Base-by-base conservation (phyloP, 495 filamentous ascomycete species). In the Viridothelium virens region DNA sequence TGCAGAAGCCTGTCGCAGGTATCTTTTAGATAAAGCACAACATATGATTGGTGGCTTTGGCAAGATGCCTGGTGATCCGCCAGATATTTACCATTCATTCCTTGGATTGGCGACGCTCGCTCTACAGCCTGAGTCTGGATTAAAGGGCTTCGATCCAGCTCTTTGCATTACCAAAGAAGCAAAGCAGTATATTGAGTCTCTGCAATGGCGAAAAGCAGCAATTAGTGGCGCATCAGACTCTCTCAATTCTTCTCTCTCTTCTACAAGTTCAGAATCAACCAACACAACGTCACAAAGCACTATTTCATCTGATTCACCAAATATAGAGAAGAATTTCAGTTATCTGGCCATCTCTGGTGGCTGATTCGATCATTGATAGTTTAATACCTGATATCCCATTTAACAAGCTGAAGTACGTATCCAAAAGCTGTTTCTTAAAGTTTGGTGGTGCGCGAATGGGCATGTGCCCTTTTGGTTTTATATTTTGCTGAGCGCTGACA, bases 1-100 rank as follows among this genome's bases (percentile, higher is more conserved):
- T 62, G 75, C 77, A 9, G 75, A 74, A 31, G 80, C 85, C 9
- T 83, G 88, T 37, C 84, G 90, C 12, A 82, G 84, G 63, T 97
- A 96, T 76, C 80, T 97, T 16, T 79, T 97, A 0, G 88, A 89
- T 38, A 90, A 90, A 73, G 93, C 90, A n/a, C 92, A 97, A 71
- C 94, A 98, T 74, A 71, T 85, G 33, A 86, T 96, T 18, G 94
- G 94, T 61, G 94, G 94, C 0, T 97, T 97, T 77, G 87, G 87
- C 3, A 97, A 98, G 72, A 73, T 83, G 10, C 87, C 91, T 0
- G 89, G 90, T 37, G 86, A 90, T 66, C 84, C 84, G 67, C 94
- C 94, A 61, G 94, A 98, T 77, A 83, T 97, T 36, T 87, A 96
- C 69, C 94, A 98, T 71, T 89, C 88, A 1, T 96, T 90, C 75